Percentiles rank a stretch among this genome's conserved stretches.
Evolutionary conservation across 2,329 filamentous ascomycete genomes (phyloP).

Genomic region (Neopestalotiopsis clavispora): DNA sequence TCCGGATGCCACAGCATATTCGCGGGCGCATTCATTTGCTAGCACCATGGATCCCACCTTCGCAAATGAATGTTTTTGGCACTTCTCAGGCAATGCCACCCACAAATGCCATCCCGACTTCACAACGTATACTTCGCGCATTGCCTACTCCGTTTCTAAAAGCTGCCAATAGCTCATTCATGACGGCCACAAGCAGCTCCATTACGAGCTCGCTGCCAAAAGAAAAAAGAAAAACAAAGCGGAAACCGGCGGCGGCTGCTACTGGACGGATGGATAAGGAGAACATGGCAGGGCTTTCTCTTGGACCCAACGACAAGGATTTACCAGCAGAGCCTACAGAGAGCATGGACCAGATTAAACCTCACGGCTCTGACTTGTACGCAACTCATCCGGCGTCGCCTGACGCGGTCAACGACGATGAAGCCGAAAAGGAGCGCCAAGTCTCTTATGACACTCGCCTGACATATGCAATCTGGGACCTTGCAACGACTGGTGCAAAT

Average conservation of each 20-base stretch:
- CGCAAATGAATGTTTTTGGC: slow-evolving; percentile 82
- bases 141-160: slow-evolving; percentile 90
- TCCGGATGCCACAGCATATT: slow-evolving; percentile 96
- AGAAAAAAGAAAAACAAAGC: slow-evolving; percentile 61
- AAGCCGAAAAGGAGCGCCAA: slow-evolving; percentile 74
- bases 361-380: slow-evolving; percentile 28
- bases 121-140: slow-evolving; percentile 87
- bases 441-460: slow-evolving; percentile 81
- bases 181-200: slow-evolving; percentile 87
- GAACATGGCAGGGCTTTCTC: slow-evolving; percentile 39
- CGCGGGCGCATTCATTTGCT: slow-evolving; percentile 92
- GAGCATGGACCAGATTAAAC: slow-evolving; percentile 54
- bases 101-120: slow-evolving; percentile 85
- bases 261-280: slow-evolving; percentile 53
- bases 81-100: slow-evolving; percentile 77
- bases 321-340: slow-evolving; percentile 42
- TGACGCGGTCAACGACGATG: slow-evolving; percentile 61
- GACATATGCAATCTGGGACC: slow-evolving; percentile 92
- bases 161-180: slow-evolving; percentile 93
- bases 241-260: slow-evolving; percentile 53
- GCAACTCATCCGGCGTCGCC: slow-evolving; percentile 39
- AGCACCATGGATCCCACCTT: slow-evolving; percentile 96
- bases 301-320: slow-evolving; percentile 31
- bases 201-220: slow-evolving; percentile 80
- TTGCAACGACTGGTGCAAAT: slow-evolving; percentile 89